Base-by-base conservation (phyloP, 2,329 filamentous ascomycete genomes). In the Hymenoscyphus repandus region DNA sequence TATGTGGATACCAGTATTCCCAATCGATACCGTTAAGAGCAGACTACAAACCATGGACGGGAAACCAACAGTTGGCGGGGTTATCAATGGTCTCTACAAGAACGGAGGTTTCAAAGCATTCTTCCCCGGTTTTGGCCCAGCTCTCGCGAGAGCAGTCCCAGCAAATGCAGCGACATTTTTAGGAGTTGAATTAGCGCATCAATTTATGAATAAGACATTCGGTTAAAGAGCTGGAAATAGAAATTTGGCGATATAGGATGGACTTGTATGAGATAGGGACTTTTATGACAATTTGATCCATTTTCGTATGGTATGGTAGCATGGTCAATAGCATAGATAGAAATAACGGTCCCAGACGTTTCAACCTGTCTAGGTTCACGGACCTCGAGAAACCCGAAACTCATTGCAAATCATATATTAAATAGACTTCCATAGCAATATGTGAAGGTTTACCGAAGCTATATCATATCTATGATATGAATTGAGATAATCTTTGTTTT, bases 1-100 rank as follows among this genome's bases (percentile, higher is more conserved):
- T 56, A 99, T 99, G 93, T 99, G 93, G 93, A 93, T 96, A 60
- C 91, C 93, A 48, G 91, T 99, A 38, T 99, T 99, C 80, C 93
- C 93, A 18, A 80, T 99, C 58, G 93, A 99, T 66, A 99, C 93
- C 0, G 85, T 99, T 73, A 99, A 99, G 81, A 91, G 86, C 57
- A 78, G 91, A 34, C 73, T 99, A 67, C 93, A 99, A 77, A 95
- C 89, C 39, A 90, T 90, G 38, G 88, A 93, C 65, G 90, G 90
- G 44, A 86, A 86, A 60, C 85, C 90, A 45, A 89, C 86, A 0
- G 82, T 99, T 46, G 79, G 83, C 13, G 84, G 87, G 6, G 89
- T 93, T 31, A 80, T 99, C 46, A 78, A 80, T 58, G 82, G 90
- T 49, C 75, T 99, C n/a, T 96, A 96, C 66, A 83, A 75, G 33